phyloP scores from a whole-genome alignment of 2,329 filamentous ascomycete genomes.

The Pseudogymnoascus sp. region DNA sequence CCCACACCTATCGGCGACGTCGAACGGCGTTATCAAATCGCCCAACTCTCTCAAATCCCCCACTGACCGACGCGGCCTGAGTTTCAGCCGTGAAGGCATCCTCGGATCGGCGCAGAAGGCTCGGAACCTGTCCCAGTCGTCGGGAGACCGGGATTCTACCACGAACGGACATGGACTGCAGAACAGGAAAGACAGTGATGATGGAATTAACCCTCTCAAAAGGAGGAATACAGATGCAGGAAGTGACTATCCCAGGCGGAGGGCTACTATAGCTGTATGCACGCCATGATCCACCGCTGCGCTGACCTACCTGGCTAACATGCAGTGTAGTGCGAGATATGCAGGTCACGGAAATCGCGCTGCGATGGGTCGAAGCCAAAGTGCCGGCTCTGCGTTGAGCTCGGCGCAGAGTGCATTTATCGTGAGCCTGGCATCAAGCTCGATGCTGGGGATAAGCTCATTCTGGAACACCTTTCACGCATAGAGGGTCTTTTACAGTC shows the following conservation, averaged over 20 bases:
- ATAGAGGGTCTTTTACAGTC: constrained; percentile 77
- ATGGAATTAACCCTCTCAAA: constrained; percentile 54
- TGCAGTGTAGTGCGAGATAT: constrained; percentile 64
- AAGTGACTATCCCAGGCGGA: constrained; percentile 57
- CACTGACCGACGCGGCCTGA: constrained; percentile 39
- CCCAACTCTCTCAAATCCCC: constrained; percentile 45
- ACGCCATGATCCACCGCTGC: constrained; percentile 11
- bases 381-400: constrained; percentile 75
- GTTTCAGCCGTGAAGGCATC: constrained; percentile 51
- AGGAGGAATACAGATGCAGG: constrained; percentile 56
- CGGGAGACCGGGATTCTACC: constrained; percentile 40
- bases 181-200: constrained; percentile 41
- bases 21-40: constrained; percentile 21
- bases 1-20: constrained; percentile 20
- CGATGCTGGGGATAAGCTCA: constrained; percentile 79
- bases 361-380: constrained; percentile 77
- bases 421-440: constrained; percentile 82
- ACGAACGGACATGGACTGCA: constrained; percentile 38
- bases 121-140: constrained; percentile 50
- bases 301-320: constrained; percentile 15
- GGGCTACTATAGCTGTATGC: constrained; percentile 61
- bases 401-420: constrained; percentile 78
- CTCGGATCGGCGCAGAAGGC: constrained; percentile 48
- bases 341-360: constrained; percentile 71
- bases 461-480: constrained; percentile 68